Evolutionary conservation across 345 rosid genomes (phyloP).

Genomic region (Pugionium cornutum): DNA sequence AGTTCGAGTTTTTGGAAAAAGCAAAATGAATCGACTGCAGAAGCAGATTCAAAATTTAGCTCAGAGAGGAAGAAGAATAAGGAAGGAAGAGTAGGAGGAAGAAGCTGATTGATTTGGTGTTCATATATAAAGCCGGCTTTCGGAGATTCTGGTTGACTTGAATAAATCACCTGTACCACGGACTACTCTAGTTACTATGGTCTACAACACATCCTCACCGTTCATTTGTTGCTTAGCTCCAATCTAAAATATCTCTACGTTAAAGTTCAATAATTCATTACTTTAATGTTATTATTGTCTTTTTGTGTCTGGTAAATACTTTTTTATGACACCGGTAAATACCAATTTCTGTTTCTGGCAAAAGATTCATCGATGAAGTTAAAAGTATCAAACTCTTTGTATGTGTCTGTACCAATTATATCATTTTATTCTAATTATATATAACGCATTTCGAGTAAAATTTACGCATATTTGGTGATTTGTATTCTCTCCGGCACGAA

Average conservation of each 20-base stretch:
- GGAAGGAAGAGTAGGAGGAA: background rate
- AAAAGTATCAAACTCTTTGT: slow-evolving; percentile 17
- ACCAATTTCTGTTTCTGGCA: slow-evolving; percentile 2
- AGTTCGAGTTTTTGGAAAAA: background rate
- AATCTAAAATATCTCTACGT: slow-evolving; percentile 28
- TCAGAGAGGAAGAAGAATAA: slow-evolving; percentile 10
- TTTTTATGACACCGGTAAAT: too few species aligned
- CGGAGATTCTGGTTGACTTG: background rate
- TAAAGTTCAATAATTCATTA: slow-evolving; percentile 33
- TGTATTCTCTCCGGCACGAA: background rate
- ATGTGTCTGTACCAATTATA: slow-evolving; percentile 9
- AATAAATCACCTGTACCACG: background rate
- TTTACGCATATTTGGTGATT: background rate
- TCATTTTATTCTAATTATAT: background rate
- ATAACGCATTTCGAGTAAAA: background rate
- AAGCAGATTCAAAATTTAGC: slow-evolving; percentile 18
- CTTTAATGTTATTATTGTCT: slow-evolving; percentile 8
- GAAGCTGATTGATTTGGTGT: background rate
- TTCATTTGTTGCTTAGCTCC: slow-evolving; percentile 1
- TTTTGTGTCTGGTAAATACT: slow-evolving; percentile 16
- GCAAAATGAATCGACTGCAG: background rate
- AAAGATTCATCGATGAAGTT: slow-evolving; percentile 9
- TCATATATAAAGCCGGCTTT: background rate
- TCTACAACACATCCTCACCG: slow-evolving; percentile 12
- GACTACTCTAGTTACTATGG: background rate